Base-by-base conservation (phyloP, 2,329 filamentous ascomycete genomes). In the Blastomyces emzantsi region DNA sequence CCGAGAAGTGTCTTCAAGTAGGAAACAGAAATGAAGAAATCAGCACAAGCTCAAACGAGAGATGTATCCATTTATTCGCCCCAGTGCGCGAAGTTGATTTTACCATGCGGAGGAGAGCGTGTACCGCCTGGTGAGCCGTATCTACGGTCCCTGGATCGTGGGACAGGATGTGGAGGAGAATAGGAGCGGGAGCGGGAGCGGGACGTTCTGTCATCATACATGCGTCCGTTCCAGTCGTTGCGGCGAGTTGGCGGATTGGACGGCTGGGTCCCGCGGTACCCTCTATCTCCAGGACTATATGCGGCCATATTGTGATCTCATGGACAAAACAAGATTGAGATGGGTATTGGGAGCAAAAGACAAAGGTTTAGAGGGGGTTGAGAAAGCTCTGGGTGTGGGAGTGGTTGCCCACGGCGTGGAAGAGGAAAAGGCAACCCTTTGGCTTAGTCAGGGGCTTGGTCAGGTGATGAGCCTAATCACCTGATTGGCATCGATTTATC, bases 31-130 rank as follows among this genome's bases (percentile, higher is more conserved):
- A 66, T 54, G 45, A 68, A 62, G 62, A 68, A 58, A 74, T 80
- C 71, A 81, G 78, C 73, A 72, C 70, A 66, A 66, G 67, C 69
- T 72, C 73, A 60, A 39, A 64, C 62, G 47, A 64, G 63, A 62
- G 65, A 60, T 52, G 61, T 59, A 64, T 62, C 65, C 65, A 65
- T 70, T 64, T 68, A 59, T 65, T 66, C 57, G 62, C 54, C 56
- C 64, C 41, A 66, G 70, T 70, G 67, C 61, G 65, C 56, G 67
- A 69, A 66, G 60, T 66, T 66, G 67, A 67, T 72, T 73, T 74
- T 78, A 77, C 73, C 76, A 74, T 80, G 77, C 69, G 76, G 74
- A 75, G 78, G 75, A 75, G 76, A 74, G 70, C 70, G 73, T 73
- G 73, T 77, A 76, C 74, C 74, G 70, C 74, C 75, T 72, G 77